Base-by-base conservation (phyloP, 2,329 filamentous ascomycete genomes). In the Cercospora berteroae region DNA sequence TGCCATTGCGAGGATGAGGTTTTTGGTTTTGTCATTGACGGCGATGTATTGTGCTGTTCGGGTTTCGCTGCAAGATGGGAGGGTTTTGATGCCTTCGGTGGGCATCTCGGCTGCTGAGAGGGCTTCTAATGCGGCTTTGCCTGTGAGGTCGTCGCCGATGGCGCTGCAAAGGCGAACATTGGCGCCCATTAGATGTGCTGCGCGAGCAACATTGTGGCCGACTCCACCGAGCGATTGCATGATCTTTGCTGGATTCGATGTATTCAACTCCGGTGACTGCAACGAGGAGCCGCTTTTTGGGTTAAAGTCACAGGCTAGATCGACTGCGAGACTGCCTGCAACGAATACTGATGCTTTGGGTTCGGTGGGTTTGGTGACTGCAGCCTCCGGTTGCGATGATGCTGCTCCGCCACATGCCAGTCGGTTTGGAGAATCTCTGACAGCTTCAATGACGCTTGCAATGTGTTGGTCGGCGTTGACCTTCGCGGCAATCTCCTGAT, bases 11-110 rank as follows among this genome's bases (percentile, higher is more conserved):
- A 97, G 80, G n/a, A 94, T 85, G 2, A 99, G 86, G 70, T 94
- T 90, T 78, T 93, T 96, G 67, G 90, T 87, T 0, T 83, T 83
- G 75, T 96, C 91, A 77, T 98, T 99, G 71, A 98, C 83, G 16
- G 94, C 91, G 3, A 98, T 87, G 77, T 98, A 98, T 78, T 97
- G 93, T 0, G 94, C 93, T 1, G 94, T 98, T 65, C 91, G 86
- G 33, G 84, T 84, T 1, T 85, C 83, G 2, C 83, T 83, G 23
- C 71, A 69, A 5, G 73, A 23, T 10, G 72, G 71, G 0, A 82
- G 71, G 0, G 74, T 76, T 68, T 86, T 85, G 60, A 97, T 87
- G 48, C 87, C 88, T 10, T 83, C 80, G 0, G 84, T 87, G 68
- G 88, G 85, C 63, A 96, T 86, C 29, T 89, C 90, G 62, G 87